phyloP scores from a whole-genome alignment of 805 yeast genomes.

The Millerago galiae region DNA sequence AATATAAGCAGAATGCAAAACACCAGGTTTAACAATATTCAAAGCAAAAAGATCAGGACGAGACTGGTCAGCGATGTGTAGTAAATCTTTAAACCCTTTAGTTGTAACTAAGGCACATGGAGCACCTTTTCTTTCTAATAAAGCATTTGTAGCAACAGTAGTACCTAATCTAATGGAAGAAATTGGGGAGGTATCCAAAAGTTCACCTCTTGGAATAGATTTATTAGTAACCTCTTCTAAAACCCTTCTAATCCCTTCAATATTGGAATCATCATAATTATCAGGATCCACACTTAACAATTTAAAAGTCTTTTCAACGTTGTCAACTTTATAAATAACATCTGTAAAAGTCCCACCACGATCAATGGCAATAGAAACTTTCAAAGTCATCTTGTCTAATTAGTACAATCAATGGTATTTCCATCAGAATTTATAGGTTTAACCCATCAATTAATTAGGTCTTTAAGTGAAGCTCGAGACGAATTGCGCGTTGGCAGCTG shows the following conservation, averaged over 20 bases:
- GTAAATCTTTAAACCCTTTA: conserved; percentile 43
- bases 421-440: no score
- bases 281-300: conserved; percentile 42
- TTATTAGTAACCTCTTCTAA: conserved; percentile 32
- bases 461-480: conserved; percentile 4
- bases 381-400: conserved; percentile 6
- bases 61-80: conserved; percentile 47
- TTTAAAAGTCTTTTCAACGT: conserved; percentile 38
- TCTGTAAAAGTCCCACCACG: conserved; percentile 44
- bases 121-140: conserved; percentile 47
- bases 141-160: conserved; percentile 49
- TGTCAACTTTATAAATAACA: conserved; percentile 36
- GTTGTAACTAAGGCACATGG: conserved; percentile 41
- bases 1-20: conserved; percentile 36
- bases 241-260: conserved; percentile 43
- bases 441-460: no score
- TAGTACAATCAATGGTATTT: background rate
- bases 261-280: conserved; percentile 44
- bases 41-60: conserved; percentile 46
- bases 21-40: conserved; percentile 41
- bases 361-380: conserved; percentile 16
- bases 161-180: conserved; percentile 42
- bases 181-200: conserved; percentile 31
- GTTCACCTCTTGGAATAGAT: conserved; percentile 27
- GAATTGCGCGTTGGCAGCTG: background rate